Evolutionary conservation across 768 basidiomycete genomes (phyloP).

Genomic region (Leccinum ochraceum): DNA sequence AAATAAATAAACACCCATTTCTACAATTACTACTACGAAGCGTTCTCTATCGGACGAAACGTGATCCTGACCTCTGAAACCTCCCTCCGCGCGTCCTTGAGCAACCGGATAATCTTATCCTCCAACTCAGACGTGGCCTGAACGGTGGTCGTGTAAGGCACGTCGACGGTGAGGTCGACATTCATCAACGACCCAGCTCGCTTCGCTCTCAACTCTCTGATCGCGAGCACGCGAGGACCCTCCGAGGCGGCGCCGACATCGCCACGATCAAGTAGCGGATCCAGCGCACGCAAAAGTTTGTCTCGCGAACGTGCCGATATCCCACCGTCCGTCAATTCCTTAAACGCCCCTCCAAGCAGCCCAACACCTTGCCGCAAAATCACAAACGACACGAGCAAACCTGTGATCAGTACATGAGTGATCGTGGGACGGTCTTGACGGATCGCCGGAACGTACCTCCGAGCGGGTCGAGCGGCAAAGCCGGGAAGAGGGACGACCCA

Average conservation of each 20-base stretch:
- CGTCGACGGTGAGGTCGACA: conserved; percentile 78
- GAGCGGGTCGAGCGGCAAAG: conserved; percentile 88
- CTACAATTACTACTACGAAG: conserved; percentile 4
- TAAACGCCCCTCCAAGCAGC: conserved; percentile 68
- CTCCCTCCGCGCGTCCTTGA: conserved; percentile 62
- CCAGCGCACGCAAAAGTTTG: conserved; percentile 55
- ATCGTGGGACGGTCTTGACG: background rate
- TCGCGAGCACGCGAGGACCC: conserved; percentile 39
- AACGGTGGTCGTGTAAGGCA: conserved; percentile 61
- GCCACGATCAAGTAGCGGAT: conserved; percentile 48
- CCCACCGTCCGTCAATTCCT: conserved; percentile 84
- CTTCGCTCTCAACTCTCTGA: conserved; percentile 66
- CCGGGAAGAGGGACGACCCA: conserved; percentile 83
- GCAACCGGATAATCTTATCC: conserved; percentile 51
- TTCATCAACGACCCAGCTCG: conserved; percentile 80
- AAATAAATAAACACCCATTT: no score
- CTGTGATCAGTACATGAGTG: conserved; percentile 37
- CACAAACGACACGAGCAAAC: conserved; percentile 85
- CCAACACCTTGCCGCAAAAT: conserved; percentile 78
- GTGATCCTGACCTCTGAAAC: conserved; percentile 71
- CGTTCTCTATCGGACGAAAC: conserved; percentile 48
- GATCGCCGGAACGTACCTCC: conserved; percentile 59
- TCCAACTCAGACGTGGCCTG: conserved; percentile 61
- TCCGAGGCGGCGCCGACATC: conserved; percentile 18
- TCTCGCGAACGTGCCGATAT: conserved; percentile 56